Conservation (phyloP, 108 stramenopile species). For the Cyclotella cryptica region DNA sequence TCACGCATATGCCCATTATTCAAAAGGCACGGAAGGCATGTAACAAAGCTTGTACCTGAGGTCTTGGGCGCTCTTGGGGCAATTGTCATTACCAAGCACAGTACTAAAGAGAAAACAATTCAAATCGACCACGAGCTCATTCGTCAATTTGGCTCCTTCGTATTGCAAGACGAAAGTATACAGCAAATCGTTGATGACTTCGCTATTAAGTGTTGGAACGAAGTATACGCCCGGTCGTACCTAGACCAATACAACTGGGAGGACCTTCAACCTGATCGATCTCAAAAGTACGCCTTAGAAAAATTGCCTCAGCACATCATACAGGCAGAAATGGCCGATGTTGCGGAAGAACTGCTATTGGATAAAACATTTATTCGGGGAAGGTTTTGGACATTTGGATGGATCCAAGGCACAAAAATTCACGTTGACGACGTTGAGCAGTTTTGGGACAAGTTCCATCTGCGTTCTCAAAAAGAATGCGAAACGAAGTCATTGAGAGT, state of each 20-base stretch:
- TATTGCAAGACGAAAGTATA: slow-evolving; percentile 56
- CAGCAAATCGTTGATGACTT: slow-evolving; percentile 55
- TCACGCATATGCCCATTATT: slow-evolving; percentile 61
- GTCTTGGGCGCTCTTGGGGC: slow-evolving; percentile 76
- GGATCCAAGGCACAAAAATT: slow-evolving; percentile 61
- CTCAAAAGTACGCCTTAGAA: slow-evolving; percentile 73
- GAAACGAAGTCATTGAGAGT: slow-evolving; percentile 1
- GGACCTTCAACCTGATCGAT: slow-evolving; percentile 60
- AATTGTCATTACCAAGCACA: slow-evolving; percentile 55
- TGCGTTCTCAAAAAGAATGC: slow-evolving; percentile 22
- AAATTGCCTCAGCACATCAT: slow-evolving; percentile 78
- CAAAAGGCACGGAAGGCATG: slow-evolving; percentile 68
- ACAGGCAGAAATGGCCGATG: slow-evolving; percentile 67
- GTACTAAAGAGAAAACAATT: slow-evolving; percentile 54
- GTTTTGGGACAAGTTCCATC: slow-evolving; percentile 47
- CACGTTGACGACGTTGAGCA: slow-evolving; percentile 76
- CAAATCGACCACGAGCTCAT: slow-evolving; percentile 73
- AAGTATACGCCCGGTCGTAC: slow-evolving; percentile 66
- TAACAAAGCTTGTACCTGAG: slow-evolving; percentile 73
- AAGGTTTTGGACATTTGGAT: slow-evolving; percentile 66
- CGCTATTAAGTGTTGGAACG: slow-evolving; percentile 72
- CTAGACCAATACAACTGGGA: slow-evolving; percentile 63
- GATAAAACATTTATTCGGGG: slow-evolving; percentile 75
- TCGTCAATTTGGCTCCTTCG: slow-evolving; percentile 63
- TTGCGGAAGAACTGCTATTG: slow-evolving; percentile 60